Base-by-base conservation (phyloP, 257 asterid genomes). In the Sherardia arvensis region DNA sequence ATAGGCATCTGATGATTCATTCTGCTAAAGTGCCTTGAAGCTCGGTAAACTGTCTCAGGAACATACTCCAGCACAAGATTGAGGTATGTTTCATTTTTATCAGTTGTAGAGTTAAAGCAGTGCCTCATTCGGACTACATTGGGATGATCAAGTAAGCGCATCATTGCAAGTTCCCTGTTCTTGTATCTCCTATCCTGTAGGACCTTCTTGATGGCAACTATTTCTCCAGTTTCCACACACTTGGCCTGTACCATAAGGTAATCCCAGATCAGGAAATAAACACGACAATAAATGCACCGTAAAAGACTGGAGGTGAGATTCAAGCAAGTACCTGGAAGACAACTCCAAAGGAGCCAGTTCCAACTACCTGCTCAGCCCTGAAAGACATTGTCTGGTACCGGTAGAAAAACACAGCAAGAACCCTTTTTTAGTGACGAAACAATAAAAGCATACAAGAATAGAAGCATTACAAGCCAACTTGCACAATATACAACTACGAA, bases 161-260 rank as follows among this genome's bases (percentile, higher is more conserved):
- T 84, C 29, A 88, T 81, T 77, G 84, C 94, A 23, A 84, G 86
- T 66, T 91, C 98, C 61, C 98, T 70, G 75, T 91, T 91, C 87
- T 91, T 91, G 76, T 91, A 91, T 81, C 98, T 85, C 79, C 84
- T 78, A 74, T 91, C 98, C 58, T 91, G 98, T 38, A 91, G 86
- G 72, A 91, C 98, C 77, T 91, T 91, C 82, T 89, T 89, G 72
- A 89, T 87, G 21, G 97, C 97, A 2, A 89, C 95, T 26, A 87
- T 58, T 60, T 88, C 95, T 17, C 87, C 86, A 7, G 88, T 74
- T 73, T 91, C 98, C 28, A 91, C 70, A 78, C 98, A 87, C 73
- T 84, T 91, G 0, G 96, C 98, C 98, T 91, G 51, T 56, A 69
- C 62, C 60, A 47, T 23, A 54, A 40, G 55, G 30, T 25, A 0